phyloP scores from a whole-genome alignment of 2,329 filamentous ascomycete genomes.

The Zarea fungicola region DNA sequence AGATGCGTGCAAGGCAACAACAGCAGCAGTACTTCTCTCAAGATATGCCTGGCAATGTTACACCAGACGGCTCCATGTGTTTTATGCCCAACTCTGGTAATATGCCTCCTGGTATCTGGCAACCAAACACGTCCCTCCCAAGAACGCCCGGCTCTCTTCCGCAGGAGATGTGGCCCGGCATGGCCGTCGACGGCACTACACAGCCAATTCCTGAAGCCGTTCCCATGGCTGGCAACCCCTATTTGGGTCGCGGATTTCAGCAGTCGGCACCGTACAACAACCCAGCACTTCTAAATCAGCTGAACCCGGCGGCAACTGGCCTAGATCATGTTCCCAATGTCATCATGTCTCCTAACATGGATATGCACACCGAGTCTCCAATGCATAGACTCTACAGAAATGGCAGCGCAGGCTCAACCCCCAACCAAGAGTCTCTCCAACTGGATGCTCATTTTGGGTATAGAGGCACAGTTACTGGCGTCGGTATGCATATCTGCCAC shows the following conservation, averaged over 20 bases:
- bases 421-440: constrained; percentile 9
- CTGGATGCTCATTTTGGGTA: constrained; percentile 10
- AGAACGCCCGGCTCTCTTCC: constrained; percentile 8
- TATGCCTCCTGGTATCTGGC: constrained; percentile 9
- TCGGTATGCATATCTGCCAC: neutral
- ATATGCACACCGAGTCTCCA: neutral
- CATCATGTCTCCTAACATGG: constrained; percentile 6
- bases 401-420: constrained; percentile 6
- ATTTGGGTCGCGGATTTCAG: constrained; percentile 4
- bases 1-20: constrained; percentile 14
- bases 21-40: constrained; percentile 10
- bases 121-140: constrained; percentile 3
- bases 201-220: neutral
- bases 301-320: neutral
- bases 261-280: constrained; percentile 6
- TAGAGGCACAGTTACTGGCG: constrained; percentile 2
- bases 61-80: constrained; percentile 9
- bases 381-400: constrained; percentile 11
- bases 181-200: constrained; percentile 1
- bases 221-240: constrained; percentile 2
- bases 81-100: constrained; percentile 5
- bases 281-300: constrained; percentile 5
- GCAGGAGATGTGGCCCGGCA: constrained; percentile 12
- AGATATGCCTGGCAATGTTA: constrained; percentile 2
- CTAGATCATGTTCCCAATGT: constrained; percentile 7